These are phyloP conservation scores for Aspergillus luchuensis DNA, from an alignment of 2,329 filamentous ascomycete species.

Conservation along the genomic window DNA sequence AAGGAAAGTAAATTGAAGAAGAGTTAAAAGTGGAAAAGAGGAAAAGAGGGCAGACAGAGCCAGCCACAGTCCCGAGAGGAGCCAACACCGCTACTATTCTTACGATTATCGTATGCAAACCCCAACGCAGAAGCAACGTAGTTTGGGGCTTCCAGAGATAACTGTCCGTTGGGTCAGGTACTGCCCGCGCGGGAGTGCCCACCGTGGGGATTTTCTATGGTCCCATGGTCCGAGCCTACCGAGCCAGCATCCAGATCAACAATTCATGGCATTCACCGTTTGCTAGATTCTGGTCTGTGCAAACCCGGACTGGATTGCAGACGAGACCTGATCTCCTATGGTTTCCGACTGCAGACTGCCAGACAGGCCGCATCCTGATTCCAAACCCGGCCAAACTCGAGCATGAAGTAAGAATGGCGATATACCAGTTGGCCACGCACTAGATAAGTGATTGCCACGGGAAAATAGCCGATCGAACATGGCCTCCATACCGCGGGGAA, in stretches of 20 bases:
- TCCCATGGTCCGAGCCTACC: constrained; percentile 16
- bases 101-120: background rate
- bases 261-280: constrained; percentile 9
- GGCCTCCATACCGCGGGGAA: background rate
- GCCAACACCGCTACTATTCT: background rate
- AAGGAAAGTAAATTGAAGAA: background rate
- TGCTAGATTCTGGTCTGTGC: constrained; percentile 27
- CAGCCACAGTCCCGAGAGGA: background rate
- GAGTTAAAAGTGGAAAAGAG: no score
- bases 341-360: background rate
- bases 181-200: constrained; percentile 9
- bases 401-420: background rate
- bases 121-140: background rate
- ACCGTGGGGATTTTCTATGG: constrained; percentile 14
- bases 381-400: background rate
- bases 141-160: background rate
- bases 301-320: constrained; percentile 26
- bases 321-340: background rate
- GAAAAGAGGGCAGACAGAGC: background rate
- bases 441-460: background rate
- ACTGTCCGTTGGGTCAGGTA: constrained; percentile 2
- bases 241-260: background rate
- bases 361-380: constrained; percentile 2
- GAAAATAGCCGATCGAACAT: background rate
- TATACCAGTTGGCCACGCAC: background rate